Evolutionary conservation across 2,329 filamentous ascomycete genomes (phyloP).

Genomic region (Chaetomium sp.): DNA sequence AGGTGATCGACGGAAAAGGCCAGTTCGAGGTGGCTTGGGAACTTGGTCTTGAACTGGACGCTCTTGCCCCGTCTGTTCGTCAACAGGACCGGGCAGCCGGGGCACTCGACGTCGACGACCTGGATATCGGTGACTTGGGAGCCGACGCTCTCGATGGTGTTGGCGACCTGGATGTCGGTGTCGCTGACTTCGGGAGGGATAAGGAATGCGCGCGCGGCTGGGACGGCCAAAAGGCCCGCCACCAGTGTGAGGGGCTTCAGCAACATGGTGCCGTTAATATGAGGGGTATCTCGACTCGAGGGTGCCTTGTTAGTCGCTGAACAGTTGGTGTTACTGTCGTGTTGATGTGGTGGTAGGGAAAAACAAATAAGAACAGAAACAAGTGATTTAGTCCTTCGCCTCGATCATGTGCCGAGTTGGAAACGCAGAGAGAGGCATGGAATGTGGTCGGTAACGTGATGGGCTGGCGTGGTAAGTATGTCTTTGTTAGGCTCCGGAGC

Average conservation of each 20-base stretch:
- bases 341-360: background rate
- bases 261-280: conserved; percentile 35
- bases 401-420: conserved; percentile 9
- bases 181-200: conserved; percentile 54
- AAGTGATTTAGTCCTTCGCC: background rate
- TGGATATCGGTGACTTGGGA: conserved; percentile 41
- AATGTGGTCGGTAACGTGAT: conserved; percentile 3
- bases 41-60: conserved; percentile 32
- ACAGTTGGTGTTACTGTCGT: background rate
- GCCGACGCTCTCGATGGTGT: conserved; percentile 45
- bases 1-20: conserved; percentile 56
- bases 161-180: conserved; percentile 48
- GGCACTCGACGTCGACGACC: conserved; percentile 54
- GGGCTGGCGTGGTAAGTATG: background rate
- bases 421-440: conserved; percentile 6
- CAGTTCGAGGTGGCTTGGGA: conserved; percentile 51
- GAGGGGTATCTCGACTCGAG: background rate
- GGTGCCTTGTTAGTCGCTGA: background rate
- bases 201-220: conserved; percentile 51
- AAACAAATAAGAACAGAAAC: background rate
- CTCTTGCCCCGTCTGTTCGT: conserved; percentile 36
- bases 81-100: conserved; percentile 52
- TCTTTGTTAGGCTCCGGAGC: conserved; percentile 8
- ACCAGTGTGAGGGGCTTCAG: conserved; percentile 50
- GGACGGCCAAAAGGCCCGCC: conserved; percentile 43